A percentile compares a stretch with the other conserved stretches of the same genome.
phyloP scores from a whole-genome alignment of 106 monocot genomes.

The Alisma plantagoaquatica region DNA sequence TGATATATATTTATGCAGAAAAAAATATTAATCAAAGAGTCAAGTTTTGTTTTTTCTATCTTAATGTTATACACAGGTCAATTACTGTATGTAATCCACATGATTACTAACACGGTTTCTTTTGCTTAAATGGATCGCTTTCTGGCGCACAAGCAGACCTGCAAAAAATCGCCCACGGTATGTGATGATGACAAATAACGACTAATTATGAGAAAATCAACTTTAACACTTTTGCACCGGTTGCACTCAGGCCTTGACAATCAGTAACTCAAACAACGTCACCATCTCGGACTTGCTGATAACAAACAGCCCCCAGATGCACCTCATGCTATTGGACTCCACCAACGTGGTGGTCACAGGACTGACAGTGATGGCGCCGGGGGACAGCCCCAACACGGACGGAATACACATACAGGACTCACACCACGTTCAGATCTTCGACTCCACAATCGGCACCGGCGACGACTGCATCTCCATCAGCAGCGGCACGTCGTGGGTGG shows the following conservation, averaged over 20 bases:
- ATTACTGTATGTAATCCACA: too few species aligned
- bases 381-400: slow-evolving; percentile 39
- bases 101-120: too few species aligned
- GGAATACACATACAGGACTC: slow-evolving; percentile 35
- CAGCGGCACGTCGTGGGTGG: slow-evolving; percentile 12
- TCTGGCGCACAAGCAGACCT: too few species aligned
- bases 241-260: slow-evolving; percentile 20
- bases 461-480: slow-evolving; percentile 50
- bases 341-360: slow-evolving; percentile 8
- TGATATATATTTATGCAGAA: too few species aligned
- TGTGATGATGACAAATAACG: too few species aligned
- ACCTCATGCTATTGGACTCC: slow-evolving; percentile 21
- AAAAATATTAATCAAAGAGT: too few species aligned
- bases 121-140: too few species aligned
- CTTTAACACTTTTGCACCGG: too few species aligned
- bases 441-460: slow-evolving; percentile 23
- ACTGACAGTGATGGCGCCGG: slow-evolving; percentile 20
- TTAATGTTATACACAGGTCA: too few species aligned
- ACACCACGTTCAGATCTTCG: slow-evolving; percentile 10
- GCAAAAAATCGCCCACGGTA: too few species aligned
- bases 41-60: too few species aligned
- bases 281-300: slow-evolving; percentile 16
- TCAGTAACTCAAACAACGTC: slow-evolving; percentile 18
- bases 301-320: slow-evolving; percentile 27
- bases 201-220: too few species aligned